A percentile compares a stretch with the other conserved stretches of the same genome.
These are phyloP conservation scores for Pyropia haitanensis DNA, from an alignment of 23 red algal species.

Conservation along the genomic window DNA sequence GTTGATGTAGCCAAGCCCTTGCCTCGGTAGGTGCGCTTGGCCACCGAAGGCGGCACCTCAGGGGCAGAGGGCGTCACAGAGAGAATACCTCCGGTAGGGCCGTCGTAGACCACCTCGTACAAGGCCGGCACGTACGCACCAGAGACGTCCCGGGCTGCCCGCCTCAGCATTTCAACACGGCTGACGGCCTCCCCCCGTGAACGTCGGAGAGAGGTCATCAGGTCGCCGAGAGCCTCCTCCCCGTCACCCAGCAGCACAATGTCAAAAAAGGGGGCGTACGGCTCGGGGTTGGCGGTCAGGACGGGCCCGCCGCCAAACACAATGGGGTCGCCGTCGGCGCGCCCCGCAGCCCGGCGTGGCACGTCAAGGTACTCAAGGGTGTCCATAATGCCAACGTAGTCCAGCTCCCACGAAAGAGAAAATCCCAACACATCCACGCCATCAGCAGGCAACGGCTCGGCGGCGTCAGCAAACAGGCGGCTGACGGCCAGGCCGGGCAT, in stretches of 20 bases:
- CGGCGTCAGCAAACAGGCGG: constrained; percentile 24
- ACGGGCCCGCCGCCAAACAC: constrained; percentile 43
- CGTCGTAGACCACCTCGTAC: constrained; percentile 24
- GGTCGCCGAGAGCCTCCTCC: constrained; percentile 15
- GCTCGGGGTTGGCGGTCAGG: constrained; percentile 31
- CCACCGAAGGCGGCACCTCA: constrained; percentile 8
- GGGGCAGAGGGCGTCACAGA: not conserved
- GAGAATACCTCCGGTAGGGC: constrained; percentile 4
- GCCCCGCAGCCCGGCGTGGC: constrained; percentile 3
- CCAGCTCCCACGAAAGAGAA: constrained; percentile 41
- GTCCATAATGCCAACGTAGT: constrained; percentile 16
- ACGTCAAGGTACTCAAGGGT: constrained; percentile 8
- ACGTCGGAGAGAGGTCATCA: constrained; percentile 1
- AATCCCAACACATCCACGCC: constrained; percentile 8
- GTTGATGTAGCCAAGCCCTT: constrained; percentile 17
- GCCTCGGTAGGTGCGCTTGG: constrained; percentile 21
- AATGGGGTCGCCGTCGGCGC: constrained; percentile 1
- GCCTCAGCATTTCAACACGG: constrained; percentile 3
- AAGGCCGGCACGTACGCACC: constrained; percentile 20
- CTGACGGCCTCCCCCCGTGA: not conserved
- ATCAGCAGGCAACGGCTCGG: constrained; percentile 15
- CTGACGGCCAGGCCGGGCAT: constrained; percentile 1
- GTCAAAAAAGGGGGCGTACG: constrained; percentile 31
- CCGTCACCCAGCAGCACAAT: constrained; percentile 30
- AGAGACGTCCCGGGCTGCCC: not conserved